Percentiles rank a stretch among this genome's conserved stretches.
These are phyloP conservation scores for Lactifluus hygrophoroides DNA, from an alignment of 768 basidiomycete species.

Conservation along the genomic window DNA sequence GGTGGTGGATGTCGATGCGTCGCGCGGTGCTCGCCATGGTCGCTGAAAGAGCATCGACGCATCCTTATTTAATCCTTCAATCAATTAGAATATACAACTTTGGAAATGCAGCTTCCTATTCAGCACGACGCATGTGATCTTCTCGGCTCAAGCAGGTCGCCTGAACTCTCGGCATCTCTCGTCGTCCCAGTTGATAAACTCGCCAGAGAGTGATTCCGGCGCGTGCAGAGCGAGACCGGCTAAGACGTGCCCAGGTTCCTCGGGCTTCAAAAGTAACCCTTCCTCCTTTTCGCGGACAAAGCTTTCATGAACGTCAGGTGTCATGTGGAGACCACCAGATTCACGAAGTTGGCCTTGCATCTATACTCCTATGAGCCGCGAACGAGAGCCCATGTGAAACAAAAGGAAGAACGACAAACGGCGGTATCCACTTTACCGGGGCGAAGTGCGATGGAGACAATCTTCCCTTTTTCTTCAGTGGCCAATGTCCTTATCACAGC, in stretches of 20 bases:
- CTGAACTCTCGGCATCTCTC: conserved; percentile 56
- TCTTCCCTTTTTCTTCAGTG: conserved; percentile 62
- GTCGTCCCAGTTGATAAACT: conserved; percentile 76
- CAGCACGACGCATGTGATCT: neutral
- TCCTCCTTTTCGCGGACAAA: conserved; percentile 52
- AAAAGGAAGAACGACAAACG: conserved; percentile 40
- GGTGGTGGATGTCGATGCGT: conserved; percentile 67
- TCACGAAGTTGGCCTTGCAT: conserved; percentile 60
- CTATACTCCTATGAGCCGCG: conserved; percentile 29
- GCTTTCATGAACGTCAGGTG: conserved; percentile 40
- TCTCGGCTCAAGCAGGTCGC: conserved; percentile 15
- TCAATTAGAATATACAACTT: conserved; percentile 8
- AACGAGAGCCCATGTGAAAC: neutral
- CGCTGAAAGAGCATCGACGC: neutral
- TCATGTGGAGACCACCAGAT: conserved; percentile 46
- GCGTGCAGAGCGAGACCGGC: conserved; percentile 67
- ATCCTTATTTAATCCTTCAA: neutral
- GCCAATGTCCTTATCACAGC: conserved; percentile 57
- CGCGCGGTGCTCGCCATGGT: neutral
- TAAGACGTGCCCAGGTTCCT: conserved; percentile 69
- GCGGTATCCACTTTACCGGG: conserved; percentile 85
- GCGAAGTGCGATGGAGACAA: conserved; percentile 68
- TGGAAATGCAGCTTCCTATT: conserved; percentile 12
- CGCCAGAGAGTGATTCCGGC: conserved; percentile 53
- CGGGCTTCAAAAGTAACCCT: conserved; percentile 68